phyloP scores from a whole-genome alignment of 2,329 filamentous ascomycete species.

The Xylariaceae sp. region DNA sequence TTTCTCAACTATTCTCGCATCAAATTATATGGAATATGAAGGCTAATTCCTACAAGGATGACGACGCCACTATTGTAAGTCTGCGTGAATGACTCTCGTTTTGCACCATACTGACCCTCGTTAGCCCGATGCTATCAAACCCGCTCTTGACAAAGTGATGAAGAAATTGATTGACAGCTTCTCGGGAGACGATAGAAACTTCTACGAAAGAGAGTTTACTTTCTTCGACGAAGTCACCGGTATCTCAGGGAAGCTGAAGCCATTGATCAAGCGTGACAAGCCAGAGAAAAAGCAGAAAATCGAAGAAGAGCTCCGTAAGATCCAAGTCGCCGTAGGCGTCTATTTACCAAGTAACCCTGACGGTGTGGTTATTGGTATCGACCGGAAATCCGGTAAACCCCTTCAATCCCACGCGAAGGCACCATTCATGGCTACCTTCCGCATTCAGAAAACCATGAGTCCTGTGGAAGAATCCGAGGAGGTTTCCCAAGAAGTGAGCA shows the following conservation, averaged over 20 bases:
- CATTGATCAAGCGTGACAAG: slow-evolving; percentile 85
- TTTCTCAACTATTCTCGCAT: slow-evolving; percentile 97
- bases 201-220: slow-evolving; percentile 92
- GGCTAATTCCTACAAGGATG: slow-evolving; percentile 96
- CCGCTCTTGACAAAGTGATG: slow-evolving; percentile 87
- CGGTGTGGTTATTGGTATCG: slow-evolving; percentile 93
- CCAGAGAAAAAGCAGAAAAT: slow-evolving; percentile 99
- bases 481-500: slow-evolving; percentile 44
- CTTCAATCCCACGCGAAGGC: slow-evolving; percentile 97
- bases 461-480: slow-evolving; percentile 49
- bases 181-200: slow-evolving; percentile 67
- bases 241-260: slow-evolving; percentile 92
- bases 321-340: slow-evolving; percentile 93
- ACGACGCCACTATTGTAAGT: slow-evolving; percentile 76
- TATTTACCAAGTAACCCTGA: slow-evolving; percentile 97
- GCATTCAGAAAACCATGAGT: slow-evolving; percentile 74
- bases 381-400: slow-evolving; percentile 95
- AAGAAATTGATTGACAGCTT: slow-evolving; percentile 77
- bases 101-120: slow-evolving; percentile 20
- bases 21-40: slow-evolving; percentile 99
- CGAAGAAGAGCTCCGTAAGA: slow-evolving; percentile 94
- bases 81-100: background rate
- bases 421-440: slow-evolving; percentile 98
- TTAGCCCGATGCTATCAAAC: slow-evolving; percentile 84
- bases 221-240: slow-evolving; percentile 97